These are phyloP conservation scores for Aspergillus pseudotamarii DNA, from an alignment of 2,329 filamentous ascomycete genomes.

Conservation along the genomic window DNA sequence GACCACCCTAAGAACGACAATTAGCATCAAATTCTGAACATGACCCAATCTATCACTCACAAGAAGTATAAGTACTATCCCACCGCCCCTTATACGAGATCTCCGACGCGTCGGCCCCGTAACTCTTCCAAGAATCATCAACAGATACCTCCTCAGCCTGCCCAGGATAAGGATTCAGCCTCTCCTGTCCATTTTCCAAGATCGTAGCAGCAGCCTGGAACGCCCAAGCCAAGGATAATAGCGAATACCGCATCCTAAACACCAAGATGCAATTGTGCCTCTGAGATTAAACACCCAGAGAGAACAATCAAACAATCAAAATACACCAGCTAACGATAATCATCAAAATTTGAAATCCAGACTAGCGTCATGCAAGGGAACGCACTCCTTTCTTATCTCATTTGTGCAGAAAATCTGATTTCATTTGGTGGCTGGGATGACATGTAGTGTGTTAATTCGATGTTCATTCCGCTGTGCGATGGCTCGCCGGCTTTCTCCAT, in stretches of 20 bases:
- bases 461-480: background rate
- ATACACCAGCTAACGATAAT: background rate
- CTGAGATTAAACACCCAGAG: no score
- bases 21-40: background rate
- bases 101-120: conserved; percentile 54
- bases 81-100: conserved; percentile 65
- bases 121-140: conserved; percentile 49
- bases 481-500: background rate
- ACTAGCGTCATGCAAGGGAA: background rate
- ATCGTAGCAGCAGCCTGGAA: conserved; percentile 36
- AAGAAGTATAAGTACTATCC: conserved; percentile 62
- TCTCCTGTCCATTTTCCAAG: conserved; percentile 46
- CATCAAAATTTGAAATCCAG: background rate
- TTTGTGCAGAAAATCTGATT: background rate
- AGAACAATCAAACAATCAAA: background rate
- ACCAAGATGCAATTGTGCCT: background rate
- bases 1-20: conserved; percentile 51
- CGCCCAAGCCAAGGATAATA: conserved; percentile 5
- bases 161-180: conserved; percentile 41
- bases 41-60: conserved; percentile 24
- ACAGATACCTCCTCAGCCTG: conserved; percentile 33
- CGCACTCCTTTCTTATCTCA: background rate
- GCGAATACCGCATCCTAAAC: background rate
- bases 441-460: background rate
- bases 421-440: background rate